Conservation (phyloP, 805 yeast species). For the Kodamaea neixiangensis region DNA sequence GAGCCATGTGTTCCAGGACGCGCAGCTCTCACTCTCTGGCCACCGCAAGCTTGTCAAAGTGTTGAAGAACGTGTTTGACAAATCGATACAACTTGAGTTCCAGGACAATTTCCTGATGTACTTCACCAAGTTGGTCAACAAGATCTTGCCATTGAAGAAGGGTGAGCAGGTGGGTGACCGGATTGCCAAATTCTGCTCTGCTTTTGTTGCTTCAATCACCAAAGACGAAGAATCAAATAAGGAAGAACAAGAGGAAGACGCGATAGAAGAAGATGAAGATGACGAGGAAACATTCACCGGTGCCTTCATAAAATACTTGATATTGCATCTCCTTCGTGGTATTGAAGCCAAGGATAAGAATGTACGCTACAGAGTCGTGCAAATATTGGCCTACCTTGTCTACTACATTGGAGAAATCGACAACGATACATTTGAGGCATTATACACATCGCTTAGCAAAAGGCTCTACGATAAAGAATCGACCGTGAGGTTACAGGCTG, state of each 20-base stretch:
- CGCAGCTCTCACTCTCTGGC: constrained; percentile 71
- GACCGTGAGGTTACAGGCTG: constrained; percentile 79
- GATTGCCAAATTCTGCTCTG: constrained; percentile 66
- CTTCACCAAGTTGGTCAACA: constrained; percentile 64
- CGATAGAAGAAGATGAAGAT: constrained; percentile 22
- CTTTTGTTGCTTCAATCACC: constrained; percentile 54
- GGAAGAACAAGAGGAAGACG: constrained; percentile 20
- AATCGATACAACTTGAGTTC: constrained; percentile 52
- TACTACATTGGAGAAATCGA: constrained; percentile 74
- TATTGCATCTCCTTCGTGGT: constrained; percentile 74
- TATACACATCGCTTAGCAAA: constrained; percentile 60
- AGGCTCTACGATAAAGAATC: constrained; percentile 78
- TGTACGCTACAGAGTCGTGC: constrained; percentile 81
- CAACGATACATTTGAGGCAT: constrained; percentile 63
- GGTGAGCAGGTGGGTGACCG: constrained; percentile 74
- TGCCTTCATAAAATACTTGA: constrained; percentile 58
- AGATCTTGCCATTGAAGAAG: constrained; percentile 66
- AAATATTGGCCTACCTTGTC: constrained; percentile 69
- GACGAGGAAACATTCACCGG: constrained; percentile 40
- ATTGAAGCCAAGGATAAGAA: constrained; percentile 71
- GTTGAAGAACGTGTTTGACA: constrained; percentile 56
- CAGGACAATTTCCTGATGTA: constrained; percentile 60
- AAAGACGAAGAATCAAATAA: constrained; percentile 30
- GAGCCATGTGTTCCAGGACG: constrained; percentile 75
- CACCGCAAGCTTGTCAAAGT: constrained; percentile 74